Conservation (phyloP, 2,329 filamentous ascomycete genomes). For the Eurotiales sp. region DNA sequence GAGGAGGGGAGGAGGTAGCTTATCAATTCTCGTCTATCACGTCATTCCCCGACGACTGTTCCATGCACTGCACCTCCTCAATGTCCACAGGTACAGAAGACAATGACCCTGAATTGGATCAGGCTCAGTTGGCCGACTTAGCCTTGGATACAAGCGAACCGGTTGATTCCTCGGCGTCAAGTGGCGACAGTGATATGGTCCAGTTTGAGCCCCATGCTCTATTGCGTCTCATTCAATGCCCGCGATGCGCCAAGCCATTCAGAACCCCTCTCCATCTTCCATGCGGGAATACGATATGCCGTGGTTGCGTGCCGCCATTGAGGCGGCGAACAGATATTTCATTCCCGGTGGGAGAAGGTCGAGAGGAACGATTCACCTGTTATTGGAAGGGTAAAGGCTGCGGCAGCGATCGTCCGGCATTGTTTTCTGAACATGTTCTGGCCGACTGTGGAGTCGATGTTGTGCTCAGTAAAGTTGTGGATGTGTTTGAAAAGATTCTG, state of each 20-base stretch:
- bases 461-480: conserved; percentile 67
- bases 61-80: too few species aligned
- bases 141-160: too few species aligned
- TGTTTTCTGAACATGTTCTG: conserved; percentile 66
- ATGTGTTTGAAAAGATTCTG: conserved; percentile 47
- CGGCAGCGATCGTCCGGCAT: conserved; percentile 49
- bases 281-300: conserved; percentile 77
- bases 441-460: conserved; percentile 77
- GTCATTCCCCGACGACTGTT: too few species aligned
- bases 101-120: too few species aligned
- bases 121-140: too few species aligned
- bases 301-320: conserved; percentile 65
- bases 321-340: conserved; percentile 67
- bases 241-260: conserved; percentile 66
- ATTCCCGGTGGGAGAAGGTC: conserved; percentile 66
- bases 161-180: too few species aligned
- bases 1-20: too few species aligned
- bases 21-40: too few species aligned
- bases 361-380: conserved; percentile 69
- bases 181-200: not conserved
- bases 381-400: conserved; percentile 44
- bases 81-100: too few species aligned
- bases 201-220: conserved; percentile 45
- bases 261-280: conserved; percentile 69
- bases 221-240: conserved; percentile 74